Percentiles rank a stretch among this genome's conserved stretches.
Evolutionary conservation across 2,329 filamentous ascomycete genomes (phyloP).

Genomic region (Arachnopeziza araneosa): DNA sequence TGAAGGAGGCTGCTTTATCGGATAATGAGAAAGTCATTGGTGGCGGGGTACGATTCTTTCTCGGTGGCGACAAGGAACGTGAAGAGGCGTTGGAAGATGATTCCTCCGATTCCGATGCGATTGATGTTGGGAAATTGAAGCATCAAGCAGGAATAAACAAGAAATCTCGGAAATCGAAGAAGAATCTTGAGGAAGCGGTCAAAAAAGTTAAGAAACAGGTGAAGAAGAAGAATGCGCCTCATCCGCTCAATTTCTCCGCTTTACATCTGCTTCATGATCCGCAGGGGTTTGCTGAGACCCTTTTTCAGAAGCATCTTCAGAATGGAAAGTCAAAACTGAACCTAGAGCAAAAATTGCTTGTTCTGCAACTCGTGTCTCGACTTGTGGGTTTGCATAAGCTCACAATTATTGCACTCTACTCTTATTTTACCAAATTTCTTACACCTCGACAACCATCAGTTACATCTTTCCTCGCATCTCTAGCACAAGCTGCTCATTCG

Average conservation of each 20-base stretch:
- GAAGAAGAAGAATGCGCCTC: slow-evolving; percentile 80
- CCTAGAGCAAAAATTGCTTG: slow-evolving; percentile 82
- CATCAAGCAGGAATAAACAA: slow-evolving; percentile 93
- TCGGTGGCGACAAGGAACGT: slow-evolving; percentile 91
- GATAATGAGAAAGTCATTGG: slow-evolving; percentile 91
- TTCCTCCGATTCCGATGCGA: slow-evolving; percentile 74
- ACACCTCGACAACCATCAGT: slow-evolving; percentile 84
- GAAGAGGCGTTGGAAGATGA: slow-evolving; percentile 83
- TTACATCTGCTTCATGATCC: slow-evolving; percentile 91
- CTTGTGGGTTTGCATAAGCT: slow-evolving; percentile 91
- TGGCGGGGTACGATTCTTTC: slow-evolving; percentile 86
- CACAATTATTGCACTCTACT: slow-evolving; percentile 85
- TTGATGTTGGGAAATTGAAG: slow-evolving; percentile 75
- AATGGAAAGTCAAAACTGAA: slow-evolving; percentile 79
- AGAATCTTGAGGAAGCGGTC: slow-evolving; percentile 72
- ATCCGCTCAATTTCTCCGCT: slow-evolving; percentile 91
- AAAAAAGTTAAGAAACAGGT: slow-evolving; percentile 78
- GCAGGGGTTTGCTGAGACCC: slow-evolving; percentile 82
- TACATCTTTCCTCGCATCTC: slow-evolving; percentile 85
- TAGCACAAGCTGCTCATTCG: slow-evolving; percentile 87
- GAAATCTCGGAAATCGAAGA: slow-evolving; percentile 84
- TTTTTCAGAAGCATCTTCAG: slow-evolving; percentile 89
- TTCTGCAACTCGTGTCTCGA: slow-evolving; percentile 84
- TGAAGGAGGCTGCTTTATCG: slow-evolving; percentile 86
- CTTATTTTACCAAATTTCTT: slow-evolving; percentile 90